Conservation (phyloP, 2,329 filamentous ascomycete genomes). For the Ceratocystis cacaofunesta region DNA sequence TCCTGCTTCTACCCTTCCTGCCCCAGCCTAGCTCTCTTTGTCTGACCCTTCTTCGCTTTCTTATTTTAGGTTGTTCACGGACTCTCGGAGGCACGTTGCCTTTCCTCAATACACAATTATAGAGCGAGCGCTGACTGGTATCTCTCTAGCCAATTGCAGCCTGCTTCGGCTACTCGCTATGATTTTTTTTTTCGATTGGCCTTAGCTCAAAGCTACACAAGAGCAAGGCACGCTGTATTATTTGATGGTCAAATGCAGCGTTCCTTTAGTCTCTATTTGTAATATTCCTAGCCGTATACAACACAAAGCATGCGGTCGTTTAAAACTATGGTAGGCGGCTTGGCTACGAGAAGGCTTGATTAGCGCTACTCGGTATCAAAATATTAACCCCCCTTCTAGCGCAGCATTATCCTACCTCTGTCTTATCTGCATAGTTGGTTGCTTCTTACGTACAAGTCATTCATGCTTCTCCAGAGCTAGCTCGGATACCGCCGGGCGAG, state of each 20-base stretch:
- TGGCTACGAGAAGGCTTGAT: background rate
- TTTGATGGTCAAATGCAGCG: too few relatives aligned
- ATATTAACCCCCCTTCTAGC: background rate
- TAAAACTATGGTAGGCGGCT: background rate
- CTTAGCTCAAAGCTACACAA: background rate
- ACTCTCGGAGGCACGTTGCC: background rate
- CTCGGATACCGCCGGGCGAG: conserved; percentile 3
- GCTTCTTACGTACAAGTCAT: background rate
- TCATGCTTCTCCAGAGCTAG: background rate
- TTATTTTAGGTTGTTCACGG: background rate
- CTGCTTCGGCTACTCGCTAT: background rate
- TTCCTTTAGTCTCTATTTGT: too few relatives aligned
- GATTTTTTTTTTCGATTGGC: background rate
- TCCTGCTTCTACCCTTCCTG: background rate
- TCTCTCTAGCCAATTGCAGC: background rate
- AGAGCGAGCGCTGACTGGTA: background rate
- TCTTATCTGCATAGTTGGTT: background rate
- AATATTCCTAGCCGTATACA: background rate
- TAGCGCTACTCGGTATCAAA: background rate
- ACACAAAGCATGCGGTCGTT: background rate
- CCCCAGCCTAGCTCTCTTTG: background rate
- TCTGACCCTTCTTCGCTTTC: background rate
- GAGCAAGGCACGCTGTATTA: background rate
- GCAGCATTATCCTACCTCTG: background rate
- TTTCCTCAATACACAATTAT: background rate